Percentiles rank a stretch among this genome's conserved stretches.
These are phyloP conservation scores for Mycena latifolia DNA, from an alignment of 768 basidiomycete species.

Conservation along the genomic window DNA sequence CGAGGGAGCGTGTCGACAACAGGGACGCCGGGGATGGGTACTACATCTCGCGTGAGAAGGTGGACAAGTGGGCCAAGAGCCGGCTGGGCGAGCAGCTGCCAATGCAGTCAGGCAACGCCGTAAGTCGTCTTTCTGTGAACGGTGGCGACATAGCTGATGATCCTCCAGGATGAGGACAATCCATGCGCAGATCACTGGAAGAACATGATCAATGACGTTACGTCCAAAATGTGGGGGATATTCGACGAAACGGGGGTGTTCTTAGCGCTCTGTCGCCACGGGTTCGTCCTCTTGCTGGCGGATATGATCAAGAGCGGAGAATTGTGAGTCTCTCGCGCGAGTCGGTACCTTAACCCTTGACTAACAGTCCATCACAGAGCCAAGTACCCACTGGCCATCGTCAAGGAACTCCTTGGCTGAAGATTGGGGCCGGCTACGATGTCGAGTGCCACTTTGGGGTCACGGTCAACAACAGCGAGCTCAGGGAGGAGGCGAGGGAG, in stretches of 20 bases:
- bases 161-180: background rate
- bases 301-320: background rate
- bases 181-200: background rate
- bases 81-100: background rate
- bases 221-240: background rate
- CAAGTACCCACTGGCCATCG: background rate
- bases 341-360: background rate
- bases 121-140: too few species aligned
- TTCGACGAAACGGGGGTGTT: background rate
- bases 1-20: conserved; percentile 23
- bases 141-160: background rate
- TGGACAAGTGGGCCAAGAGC: conserved; percentile 28
- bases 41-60: conserved; percentile 28
- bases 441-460: background rate
- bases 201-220: conserved; percentile 1
- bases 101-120: too few species aligned
- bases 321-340: background rate
- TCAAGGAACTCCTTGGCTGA: background rate
- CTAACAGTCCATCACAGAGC: background rate
- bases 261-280: background rate
- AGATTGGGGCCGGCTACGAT: background rate
- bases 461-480: background rate
- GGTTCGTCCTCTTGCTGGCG: background rate
- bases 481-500: too few species aligned
- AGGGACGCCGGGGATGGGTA: conserved; percentile 18